These are phyloP conservation scores for Calonectria fujianensis DNA, from an alignment of 2,329 filamentous ascomycete genomes.

Conservation along the genomic window DNA sequence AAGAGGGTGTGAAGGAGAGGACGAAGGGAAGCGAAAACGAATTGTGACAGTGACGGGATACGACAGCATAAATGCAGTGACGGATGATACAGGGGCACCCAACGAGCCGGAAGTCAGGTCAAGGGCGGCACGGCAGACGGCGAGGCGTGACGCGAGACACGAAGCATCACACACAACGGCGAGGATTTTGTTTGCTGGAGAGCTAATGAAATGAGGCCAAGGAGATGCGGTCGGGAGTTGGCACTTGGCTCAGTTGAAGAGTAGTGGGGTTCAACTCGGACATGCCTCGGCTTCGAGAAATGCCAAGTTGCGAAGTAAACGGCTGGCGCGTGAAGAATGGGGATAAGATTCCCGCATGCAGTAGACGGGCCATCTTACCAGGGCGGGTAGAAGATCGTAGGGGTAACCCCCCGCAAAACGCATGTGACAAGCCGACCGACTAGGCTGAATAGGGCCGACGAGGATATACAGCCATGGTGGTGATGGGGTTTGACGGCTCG, in stretches of 20 bases:
- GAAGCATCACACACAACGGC: background rate
- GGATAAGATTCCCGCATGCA: slow-evolving; percentile 34
- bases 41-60: slow-evolving; percentile 41
- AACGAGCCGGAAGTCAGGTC: slow-evolving; percentile 6
- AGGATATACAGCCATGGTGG: slow-evolving; percentile 17
- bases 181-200: slow-evolving; percentile 20
- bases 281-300: slow-evolving; percentile 35
- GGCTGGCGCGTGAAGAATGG: slow-evolving; percentile 33
- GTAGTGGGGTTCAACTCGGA: slow-evolving; percentile 18
- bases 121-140: slow-evolving; percentile 15
- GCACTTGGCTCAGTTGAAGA: slow-evolving; percentile 16
- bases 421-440: slow-evolving; percentile 29
- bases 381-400: slow-evolving; percentile 47
- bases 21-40: slow-evolving; percentile 39
- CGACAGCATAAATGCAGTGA: slow-evolving; percentile 47
- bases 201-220: background rate
- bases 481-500: slow-evolving; percentile 33
- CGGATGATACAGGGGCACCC: slow-evolving; percentile 41
- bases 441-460: slow-evolving; percentile 34
- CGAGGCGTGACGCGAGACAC: background rate
- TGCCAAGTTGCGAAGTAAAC: slow-evolving; percentile 19
- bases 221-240: slow-evolving; percentile 28
- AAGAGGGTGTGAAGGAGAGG: slow-evolving; percentile 50
- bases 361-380: slow-evolving; percentile 38
- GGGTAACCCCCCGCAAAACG: slow-evolving; percentile 40